phyloP scores from a whole-genome alignment of 305 asterid species.

The Fraxinus platypoda region DNA sequence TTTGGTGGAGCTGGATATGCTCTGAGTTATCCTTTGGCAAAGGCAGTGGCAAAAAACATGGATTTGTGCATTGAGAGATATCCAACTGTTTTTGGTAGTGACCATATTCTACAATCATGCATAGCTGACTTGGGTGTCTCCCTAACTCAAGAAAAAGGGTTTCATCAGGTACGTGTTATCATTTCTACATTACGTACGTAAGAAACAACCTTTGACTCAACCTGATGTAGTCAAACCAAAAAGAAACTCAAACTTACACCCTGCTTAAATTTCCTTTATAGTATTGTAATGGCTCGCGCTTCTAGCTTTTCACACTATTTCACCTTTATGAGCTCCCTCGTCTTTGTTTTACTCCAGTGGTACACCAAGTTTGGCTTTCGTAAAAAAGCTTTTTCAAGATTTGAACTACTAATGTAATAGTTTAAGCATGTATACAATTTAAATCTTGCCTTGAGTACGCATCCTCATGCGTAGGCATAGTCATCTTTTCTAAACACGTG shows the following conservation, averaged over 20 bases:
- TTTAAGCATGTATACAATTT: too few species aligned
- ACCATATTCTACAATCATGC: constrained; percentile 42
- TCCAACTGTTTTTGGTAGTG: constrained; percentile 38
- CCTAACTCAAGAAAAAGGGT: constrained; percentile 44
- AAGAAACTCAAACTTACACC: not conserved
- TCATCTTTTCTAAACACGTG: too few species aligned
- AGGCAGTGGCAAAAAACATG: constrained; percentile 43
- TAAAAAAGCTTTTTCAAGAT: not conserved
- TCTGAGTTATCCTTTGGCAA: constrained; percentile 55
- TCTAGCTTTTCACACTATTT: not conserved
- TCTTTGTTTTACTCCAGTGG: not conserved
- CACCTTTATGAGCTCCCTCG: not conserved
- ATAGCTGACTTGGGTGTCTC: constrained; percentile 48
- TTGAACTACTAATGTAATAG: not conserved
- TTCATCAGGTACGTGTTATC: constrained; percentile 38
- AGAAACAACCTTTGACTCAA: not conserved
- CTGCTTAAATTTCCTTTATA: not conserved
- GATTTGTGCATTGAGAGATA: constrained; percentile 48
- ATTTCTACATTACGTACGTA: not conserved
- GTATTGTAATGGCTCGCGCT: not conserved
- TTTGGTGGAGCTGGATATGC: constrained; percentile 63
- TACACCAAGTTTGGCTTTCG: not conserved
- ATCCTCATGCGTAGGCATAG: too few species aligned
- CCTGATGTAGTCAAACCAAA: not conserved
- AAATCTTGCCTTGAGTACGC: too few species aligned